Percentiles rank a stretch among this genome's conserved stretches.
Evolutionary conservation across 2,329 filamentous ascomycete species (phyloP).

Genomic region (Keithomyces neogunnii): DNA sequence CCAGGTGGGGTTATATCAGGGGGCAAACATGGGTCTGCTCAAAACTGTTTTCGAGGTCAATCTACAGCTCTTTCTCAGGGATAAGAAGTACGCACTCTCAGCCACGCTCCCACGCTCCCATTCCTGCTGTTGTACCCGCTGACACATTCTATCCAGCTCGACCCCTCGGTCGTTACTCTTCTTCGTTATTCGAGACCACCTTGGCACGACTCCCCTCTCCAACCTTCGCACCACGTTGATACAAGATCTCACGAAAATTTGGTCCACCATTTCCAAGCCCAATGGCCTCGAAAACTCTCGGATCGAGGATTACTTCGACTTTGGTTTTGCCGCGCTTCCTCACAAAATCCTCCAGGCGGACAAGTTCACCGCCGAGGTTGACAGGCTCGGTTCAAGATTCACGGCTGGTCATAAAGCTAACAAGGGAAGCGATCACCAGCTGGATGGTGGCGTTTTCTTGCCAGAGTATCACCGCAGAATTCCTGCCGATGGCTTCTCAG

Average conservation of each 20-base stretch:
- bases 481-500: slow-evolving; percentile 90
- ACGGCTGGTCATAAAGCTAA: slow-evolving; percentile 68
- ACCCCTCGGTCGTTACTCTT: slow-evolving; percentile 88
- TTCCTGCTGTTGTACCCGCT: not conserved
- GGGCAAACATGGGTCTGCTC: slow-evolving; percentile 95
- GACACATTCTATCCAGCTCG: slow-evolving; percentile 42
- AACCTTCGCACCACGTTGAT: slow-evolving; percentile 87
- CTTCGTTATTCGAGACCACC: slow-evolving; percentile 96
- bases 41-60: slow-evolving; percentile 99
- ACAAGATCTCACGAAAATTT: slow-evolving; percentile 85
- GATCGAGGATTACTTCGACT: slow-evolving; percentile 98
- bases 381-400: slow-evolving; percentile 74
- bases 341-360: slow-evolving; percentile 96
- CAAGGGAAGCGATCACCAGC: slow-evolving; percentile 61
- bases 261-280: slow-evolving; percentile 88
- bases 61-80: slow-evolving; percentile 90
- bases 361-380: slow-evolving; percentile 74
- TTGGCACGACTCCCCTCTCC: slow-evolving; percentile 80
- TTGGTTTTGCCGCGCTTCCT: slow-evolving; percentile 88
- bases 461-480: slow-evolving; percentile 94
- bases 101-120: not conserved
- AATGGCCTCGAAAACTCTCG: slow-evolving; percentile 76
- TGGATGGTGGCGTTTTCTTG: slow-evolving; percentile 75
- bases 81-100: slow-evolving; percentile 61
- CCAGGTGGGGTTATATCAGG: slow-evolving; percentile 95